These are phyloP conservation scores for Plectranthus barbatus DNA, from an alignment of 257 asterid genomes.

Conservation along the genomic window DNA sequence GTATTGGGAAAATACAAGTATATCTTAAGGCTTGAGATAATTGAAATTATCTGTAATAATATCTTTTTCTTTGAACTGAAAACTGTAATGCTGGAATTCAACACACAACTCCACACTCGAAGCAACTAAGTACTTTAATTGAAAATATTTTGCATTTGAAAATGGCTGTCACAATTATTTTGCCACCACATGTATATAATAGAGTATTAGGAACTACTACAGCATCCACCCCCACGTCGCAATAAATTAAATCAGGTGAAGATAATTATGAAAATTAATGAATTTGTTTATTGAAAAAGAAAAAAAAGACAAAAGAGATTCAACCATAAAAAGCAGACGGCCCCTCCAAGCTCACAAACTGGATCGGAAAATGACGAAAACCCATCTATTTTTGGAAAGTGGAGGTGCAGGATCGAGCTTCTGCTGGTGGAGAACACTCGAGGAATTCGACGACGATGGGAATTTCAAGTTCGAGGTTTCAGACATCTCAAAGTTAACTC, in stretches of 20 bases:
- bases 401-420: slow-evolving; percentile 37
- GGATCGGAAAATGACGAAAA: slow-evolving; percentile 19
- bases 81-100: too few species aligned
- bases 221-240: neutral
- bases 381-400: slow-evolving; percentile 26
- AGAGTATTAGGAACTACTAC: neutral
- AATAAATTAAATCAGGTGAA: neutral
- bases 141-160: too few species aligned
- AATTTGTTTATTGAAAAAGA: too few species aligned
- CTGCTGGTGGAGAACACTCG: slow-evolving; percentile 50
- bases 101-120: too few species aligned
- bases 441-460: slow-evolving; percentile 52
- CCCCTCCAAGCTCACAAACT: neutral
- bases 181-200: neutral
- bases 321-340: neutral
- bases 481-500: slow-evolving; percentile 39
- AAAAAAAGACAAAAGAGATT: neutral
- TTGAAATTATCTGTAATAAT: too few species aligned
- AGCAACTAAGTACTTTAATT: too few species aligned
- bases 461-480: slow-evolving; percentile 37
- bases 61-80: too few species aligned
- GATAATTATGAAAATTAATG: neutral
- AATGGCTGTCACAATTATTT: neutral
- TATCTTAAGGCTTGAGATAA: too few species aligned
- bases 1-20: too few species aligned